Conservation (phyloP, 306 rosid species). For the Cucumis cinereus region DNA sequence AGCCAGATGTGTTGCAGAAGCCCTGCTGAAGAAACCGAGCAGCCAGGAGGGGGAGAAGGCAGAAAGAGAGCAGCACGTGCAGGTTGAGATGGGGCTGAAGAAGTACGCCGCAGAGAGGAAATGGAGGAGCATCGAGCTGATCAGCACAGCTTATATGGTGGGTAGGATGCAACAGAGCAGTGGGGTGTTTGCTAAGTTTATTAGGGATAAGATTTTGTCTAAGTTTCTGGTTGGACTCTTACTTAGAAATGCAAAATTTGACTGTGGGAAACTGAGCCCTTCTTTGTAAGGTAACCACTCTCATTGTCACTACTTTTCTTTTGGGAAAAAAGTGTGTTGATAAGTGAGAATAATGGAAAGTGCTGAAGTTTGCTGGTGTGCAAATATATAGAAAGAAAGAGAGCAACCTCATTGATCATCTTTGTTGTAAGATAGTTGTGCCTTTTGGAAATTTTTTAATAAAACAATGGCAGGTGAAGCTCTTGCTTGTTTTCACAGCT, state of each 20-base stretch:
- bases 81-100: constrained; percentile 36
- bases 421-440: not conserved
- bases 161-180: constrained; percentile 31
- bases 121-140: constrained; percentile 56
- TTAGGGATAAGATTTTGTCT: constrained; percentile 44
- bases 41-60: not conserved
- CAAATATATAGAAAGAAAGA: not conserved
- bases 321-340: not conserved
- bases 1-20: constrained; percentile 50
- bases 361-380: not conserved
- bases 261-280: constrained; percentile 40
- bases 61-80: constrained; percentile 18
- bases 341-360: not conserved
- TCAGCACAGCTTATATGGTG: constrained; percentile 23
- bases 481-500: too few species aligned
- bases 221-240: constrained; percentile 8
- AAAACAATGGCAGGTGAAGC: not conserved
- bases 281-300: not conserved
- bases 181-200: constrained; percentile 17
- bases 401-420: not conserved
- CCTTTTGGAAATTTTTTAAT: not conserved
- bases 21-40: constrained; percentile 11
- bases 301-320: not conserved
- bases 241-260: constrained; percentile 26
- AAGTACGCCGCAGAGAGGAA: constrained; percentile 46